These are phyloP conservation scores for Jatropha curcas DNA, from an alignment of 345 rosid species.

Conservation along the genomic window DNA sequence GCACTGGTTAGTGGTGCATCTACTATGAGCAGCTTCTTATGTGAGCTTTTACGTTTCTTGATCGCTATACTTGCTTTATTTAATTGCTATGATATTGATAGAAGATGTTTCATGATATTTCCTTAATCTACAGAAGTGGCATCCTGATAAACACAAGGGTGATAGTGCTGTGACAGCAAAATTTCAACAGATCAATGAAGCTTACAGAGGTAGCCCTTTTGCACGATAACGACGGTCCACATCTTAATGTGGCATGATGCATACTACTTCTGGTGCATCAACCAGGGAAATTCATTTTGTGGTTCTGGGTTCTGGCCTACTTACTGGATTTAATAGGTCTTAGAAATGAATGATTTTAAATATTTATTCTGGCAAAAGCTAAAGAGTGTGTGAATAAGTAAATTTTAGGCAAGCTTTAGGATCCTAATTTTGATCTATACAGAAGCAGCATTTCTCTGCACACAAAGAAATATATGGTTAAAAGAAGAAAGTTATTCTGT, in stretches of 20 bases:
- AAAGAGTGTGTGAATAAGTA: neutral
- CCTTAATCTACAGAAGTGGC: conserved; percentile 61
- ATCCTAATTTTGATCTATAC: neutral
- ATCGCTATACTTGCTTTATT: conserved; percentile 12
- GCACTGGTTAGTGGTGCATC: conserved; percentile 63
- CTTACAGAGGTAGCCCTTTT: conserved; percentile 54
- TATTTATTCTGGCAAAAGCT: neutral
- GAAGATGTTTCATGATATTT: conserved; percentile 14
- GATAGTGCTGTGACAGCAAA: conserved; percentile 64
- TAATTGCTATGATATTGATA: conserved; percentile 13
- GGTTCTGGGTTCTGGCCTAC: neutral
- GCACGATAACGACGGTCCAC: neutral
- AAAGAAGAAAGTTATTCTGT: neutral
- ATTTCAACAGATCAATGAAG: conserved; percentile 83
- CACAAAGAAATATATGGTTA: neutral
- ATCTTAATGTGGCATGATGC: neutral
- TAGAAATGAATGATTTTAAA: neutral
- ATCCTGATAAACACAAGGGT: conserved; percentile 83
- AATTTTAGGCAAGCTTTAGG: neutral
- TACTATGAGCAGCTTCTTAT: conserved; percentile 23
- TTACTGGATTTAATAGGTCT: neutral
- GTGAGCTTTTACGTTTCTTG: conserved; percentile 23
- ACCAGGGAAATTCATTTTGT: neutral
- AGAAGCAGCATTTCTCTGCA: neutral
- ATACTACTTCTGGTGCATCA: neutral